Evolutionary conservation across 2,329 filamentous ascomycete genomes (phyloP), one percentile per base, ranked within the genome.

Genomic region (Curvularia hawaiiensis): DNA sequence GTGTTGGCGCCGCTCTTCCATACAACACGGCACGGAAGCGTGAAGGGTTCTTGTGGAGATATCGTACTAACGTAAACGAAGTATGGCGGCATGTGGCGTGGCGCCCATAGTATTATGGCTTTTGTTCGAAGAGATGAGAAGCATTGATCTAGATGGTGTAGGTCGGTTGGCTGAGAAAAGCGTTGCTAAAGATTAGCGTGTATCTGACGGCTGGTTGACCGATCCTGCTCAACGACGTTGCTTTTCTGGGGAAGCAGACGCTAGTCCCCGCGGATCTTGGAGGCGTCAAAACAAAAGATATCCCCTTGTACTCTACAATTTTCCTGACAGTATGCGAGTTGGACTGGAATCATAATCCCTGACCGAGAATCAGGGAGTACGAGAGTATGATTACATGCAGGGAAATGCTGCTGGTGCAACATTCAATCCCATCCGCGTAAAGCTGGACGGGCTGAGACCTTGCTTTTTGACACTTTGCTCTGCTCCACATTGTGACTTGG

Each of bases 191-290:
- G 33, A 7, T 39, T 45, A 52, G 40, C 31, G n/a, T 38, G 33
- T 20, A 30, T 39, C 18, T 26, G 22, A 4, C 18, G 24, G 33
- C 26, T 38, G 22, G 33, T 20, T 43, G 26, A 39, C 43, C 12
- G 31, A 45, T 45, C n/a, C 26, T n/a, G 20, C 33, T 50, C 47
- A 50, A 40, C 47, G 24, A 20, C 12, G 31, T 51, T 52, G 31
- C 50, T 52, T 52, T 52, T 52, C 20, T 26, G 22, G 18, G 8
- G 30, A 22, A 52, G 30, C 31, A 31, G 24, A 24, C 31, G 33
- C 41, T 14, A 28, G 24, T n/a, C n/a, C 7, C 24, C 16, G 31
- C 50, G 18, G 22, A 41, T 20, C 24, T 20, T 52, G 31, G 31
- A 38, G 14, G 33, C 22, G n/a, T 52, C 14, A 52, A 52, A 52